phyloP scores from a whole-genome alignment of 441 rosid genomes.

The Kokia cookei region DNA sequence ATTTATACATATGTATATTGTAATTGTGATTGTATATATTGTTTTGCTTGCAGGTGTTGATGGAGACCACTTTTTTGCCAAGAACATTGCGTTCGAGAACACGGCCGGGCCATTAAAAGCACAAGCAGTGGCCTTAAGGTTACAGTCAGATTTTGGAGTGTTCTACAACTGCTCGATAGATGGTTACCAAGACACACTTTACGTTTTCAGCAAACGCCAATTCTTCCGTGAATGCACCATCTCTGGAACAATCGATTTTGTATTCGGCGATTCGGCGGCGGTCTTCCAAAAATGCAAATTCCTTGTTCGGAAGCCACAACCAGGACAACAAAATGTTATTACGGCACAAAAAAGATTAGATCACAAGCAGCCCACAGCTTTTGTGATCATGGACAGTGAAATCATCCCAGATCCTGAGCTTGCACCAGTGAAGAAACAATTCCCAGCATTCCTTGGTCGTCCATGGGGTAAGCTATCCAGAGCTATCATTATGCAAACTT shows the following conservation, averaged over 20 bases:
- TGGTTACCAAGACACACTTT: slow-evolving; percentile 80
- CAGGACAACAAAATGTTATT: slow-evolving; percentile 47
- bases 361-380: slow-evolving; percentile 48
- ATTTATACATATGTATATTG: neutral
- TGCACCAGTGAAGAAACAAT: slow-evolving; percentile 25
- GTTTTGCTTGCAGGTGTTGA: slow-evolving; percentile 36
- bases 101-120: slow-evolving; percentile 59
- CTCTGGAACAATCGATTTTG: slow-evolving; percentile 74
- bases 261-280: slow-evolving; percentile 65
- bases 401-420: slow-evolving; percentile 42
- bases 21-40: neutral
- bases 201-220: slow-evolving; percentile 76
- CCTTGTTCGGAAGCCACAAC: slow-evolving; percentile 50
- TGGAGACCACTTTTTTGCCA: slow-evolving; percentile 67
- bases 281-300: slow-evolving; percentile 77
- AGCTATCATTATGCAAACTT: slow-evolving; percentile 62
- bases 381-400: slow-evolving; percentile 65
- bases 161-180: slow-evolving; percentile 80
- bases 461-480: slow-evolving; percentile 67
- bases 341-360: slow-evolving; percentile 66
- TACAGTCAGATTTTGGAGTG: slow-evolving; percentile 46
- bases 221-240: slow-evolving; percentile 77
- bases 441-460: slow-evolving; percentile 59
- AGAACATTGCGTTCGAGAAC: slow-evolving; percentile 76
- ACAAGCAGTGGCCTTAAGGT: slow-evolving; percentile 80